A percentile compares a stretch with the other conserved stretches of the same genome.
Conservation (phyloP, 2,329 filamentous ascomycete genomes). For the Grosmannia huntii region DNA sequence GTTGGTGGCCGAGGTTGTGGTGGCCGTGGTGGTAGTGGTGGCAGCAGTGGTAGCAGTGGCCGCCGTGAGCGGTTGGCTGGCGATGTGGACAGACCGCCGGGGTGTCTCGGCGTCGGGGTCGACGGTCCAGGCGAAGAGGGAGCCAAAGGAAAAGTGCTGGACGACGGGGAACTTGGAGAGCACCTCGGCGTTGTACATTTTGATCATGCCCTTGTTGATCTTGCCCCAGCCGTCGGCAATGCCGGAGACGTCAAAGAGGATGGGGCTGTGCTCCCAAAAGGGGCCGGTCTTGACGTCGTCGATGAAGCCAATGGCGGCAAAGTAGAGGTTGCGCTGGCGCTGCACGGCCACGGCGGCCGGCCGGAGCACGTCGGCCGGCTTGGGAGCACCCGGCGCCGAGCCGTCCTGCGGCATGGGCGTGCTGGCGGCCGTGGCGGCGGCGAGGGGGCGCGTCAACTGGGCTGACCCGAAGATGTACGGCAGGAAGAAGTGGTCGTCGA, state of each 20-base stretch:
- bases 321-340: slow-evolving; percentile 70
- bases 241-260: slow-evolving; percentile 87
- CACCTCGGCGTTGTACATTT: slow-evolving; percentile 98
- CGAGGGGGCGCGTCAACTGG: slow-evolving; percentile 68
- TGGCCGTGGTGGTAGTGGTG: not conserved
- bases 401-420: slow-evolving; percentile 62
- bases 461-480: slow-evolving; percentile 94
- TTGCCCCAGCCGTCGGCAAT: slow-evolving; percentile 93
- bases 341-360: slow-evolving; percentile 50
- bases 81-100: slow-evolving; percentile 41
- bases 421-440: slow-evolving; percentile 29
- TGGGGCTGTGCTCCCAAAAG: slow-evolving; percentile 95
- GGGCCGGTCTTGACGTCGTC: slow-evolving; percentile 93
- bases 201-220: slow-evolving; percentile 98
- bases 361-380: slow-evolving; percentile 57
- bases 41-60: not conserved
- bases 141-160: slow-evolving; percentile 85
- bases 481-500: slow-evolving; percentile 93
- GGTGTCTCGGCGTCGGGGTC: slow-evolving; percentile 46
- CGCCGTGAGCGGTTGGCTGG: slow-evolving; percentile 32
- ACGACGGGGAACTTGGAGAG: slow-evolving; percentile 94
- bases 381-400: slow-evolving; percentile 58
- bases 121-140: slow-evolving; percentile 62
- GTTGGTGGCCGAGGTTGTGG: not conserved
- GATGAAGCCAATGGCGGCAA: slow-evolving; percentile 91